These are phyloP conservation scores for Flaveria brownii DNA, from an alignment of 129 eudicot genomes.

Conservation along the genomic window DNA sequence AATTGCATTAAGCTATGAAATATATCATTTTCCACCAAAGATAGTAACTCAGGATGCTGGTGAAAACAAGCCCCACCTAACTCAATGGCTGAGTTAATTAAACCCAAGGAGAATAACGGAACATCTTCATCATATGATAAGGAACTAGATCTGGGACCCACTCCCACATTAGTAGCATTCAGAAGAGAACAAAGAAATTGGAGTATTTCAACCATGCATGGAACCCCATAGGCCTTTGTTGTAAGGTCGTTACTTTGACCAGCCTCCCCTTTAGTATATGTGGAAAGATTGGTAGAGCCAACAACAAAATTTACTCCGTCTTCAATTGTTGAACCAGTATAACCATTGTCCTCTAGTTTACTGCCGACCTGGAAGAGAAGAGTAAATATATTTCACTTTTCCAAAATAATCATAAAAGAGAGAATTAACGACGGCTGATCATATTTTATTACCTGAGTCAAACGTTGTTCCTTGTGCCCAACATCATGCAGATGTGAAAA, in stretches of 20 bases:
- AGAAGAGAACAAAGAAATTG: slow-evolving; percentile 72
- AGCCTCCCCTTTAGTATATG: slow-evolving; percentile 27
- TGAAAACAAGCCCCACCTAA: slow-evolving; percentile 60
- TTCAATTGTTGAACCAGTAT: slow-evolving; percentile 30
- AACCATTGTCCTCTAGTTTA: slow-evolving; percentile 43
- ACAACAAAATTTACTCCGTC: slow-evolving; percentile 18
- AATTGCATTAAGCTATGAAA: slow-evolving; percentile 62
- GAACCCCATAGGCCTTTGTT: slow-evolving; percentile 63
- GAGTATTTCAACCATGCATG: slow-evolving; percentile 72
- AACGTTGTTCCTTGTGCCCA: slow-evolving; percentile 39
- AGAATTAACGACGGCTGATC: not conserved
- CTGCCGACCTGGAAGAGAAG: slow-evolving; percentile 39
- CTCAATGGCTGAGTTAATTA: slow-evolving; percentile 71
- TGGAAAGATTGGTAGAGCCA: slow-evolving; percentile 24
- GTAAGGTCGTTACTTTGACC: slow-evolving; percentile 35
- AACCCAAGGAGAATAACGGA: slow-evolving; percentile 70
- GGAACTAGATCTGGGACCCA: slow-evolving; percentile 51
- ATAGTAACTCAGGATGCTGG: slow-evolving; percentile 56
- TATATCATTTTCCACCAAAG: slow-evolving; percentile 64
- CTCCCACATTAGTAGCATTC: slow-evolving; percentile 41
- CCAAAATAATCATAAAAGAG: not conserved
- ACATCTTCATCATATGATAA: slow-evolving; percentile 76
- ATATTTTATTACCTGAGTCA: slow-evolving; percentile 38
- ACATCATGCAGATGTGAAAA: slow-evolving; percentile 68
- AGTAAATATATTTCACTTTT: slow-evolving; percentile 3